These are phyloP conservation scores for Cucumis hystrix DNA, from an alignment of 306 rosid genomes.

Conservation along the genomic window DNA sequence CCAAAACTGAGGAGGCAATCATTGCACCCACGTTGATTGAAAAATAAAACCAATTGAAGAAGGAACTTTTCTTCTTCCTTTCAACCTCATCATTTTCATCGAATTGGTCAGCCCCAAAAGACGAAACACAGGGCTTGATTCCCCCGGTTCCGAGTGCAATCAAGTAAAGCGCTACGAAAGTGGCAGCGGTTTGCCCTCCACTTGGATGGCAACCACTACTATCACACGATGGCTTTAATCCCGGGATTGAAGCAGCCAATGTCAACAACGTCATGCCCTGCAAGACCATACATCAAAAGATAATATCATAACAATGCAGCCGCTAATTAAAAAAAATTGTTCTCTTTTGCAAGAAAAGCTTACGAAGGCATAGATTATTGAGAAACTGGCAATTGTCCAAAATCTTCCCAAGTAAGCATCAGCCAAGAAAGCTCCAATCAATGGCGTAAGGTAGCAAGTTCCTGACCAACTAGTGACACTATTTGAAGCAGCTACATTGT, in stretches of 20 bases:
- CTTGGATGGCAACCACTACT: conserved; percentile 36
- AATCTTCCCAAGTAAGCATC: conserved; percentile 92
- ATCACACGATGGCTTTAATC: conserved; percentile 48
- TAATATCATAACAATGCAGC: background rate
- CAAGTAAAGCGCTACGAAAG: conserved; percentile 54
- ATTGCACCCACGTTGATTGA: conserved; percentile 72
- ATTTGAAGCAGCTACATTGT: conserved; percentile 49
- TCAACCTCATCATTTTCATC: conserved; percentile 50
- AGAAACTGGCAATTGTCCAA: conserved; percentile 81
- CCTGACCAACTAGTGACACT: conserved; percentile 75
- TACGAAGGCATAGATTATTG: conserved; percentile 48
- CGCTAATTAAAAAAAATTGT: background rate
- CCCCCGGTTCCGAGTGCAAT: conserved; percentile 85
- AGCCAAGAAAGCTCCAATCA: conserved; percentile 86
- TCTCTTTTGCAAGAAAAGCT: conserved; percentile 13
- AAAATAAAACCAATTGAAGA: conserved; percentile 84
- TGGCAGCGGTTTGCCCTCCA: conserved; percentile 24
- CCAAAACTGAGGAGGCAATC: conserved; percentile 60
- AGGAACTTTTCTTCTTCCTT: conserved; percentile 51
- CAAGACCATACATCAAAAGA: background rate
- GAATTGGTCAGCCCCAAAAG: conserved; percentile 82
- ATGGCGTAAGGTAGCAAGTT: conserved; percentile 72
- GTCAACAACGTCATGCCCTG: conserved; percentile 55
- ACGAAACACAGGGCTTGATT: conserved; percentile 84
- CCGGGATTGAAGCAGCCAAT: conserved; percentile 41